Evolutionary conservation across 2,329 filamentous ascomycete genomes (phyloP).

Genomic region (Cytospora leucostoma): DNA sequence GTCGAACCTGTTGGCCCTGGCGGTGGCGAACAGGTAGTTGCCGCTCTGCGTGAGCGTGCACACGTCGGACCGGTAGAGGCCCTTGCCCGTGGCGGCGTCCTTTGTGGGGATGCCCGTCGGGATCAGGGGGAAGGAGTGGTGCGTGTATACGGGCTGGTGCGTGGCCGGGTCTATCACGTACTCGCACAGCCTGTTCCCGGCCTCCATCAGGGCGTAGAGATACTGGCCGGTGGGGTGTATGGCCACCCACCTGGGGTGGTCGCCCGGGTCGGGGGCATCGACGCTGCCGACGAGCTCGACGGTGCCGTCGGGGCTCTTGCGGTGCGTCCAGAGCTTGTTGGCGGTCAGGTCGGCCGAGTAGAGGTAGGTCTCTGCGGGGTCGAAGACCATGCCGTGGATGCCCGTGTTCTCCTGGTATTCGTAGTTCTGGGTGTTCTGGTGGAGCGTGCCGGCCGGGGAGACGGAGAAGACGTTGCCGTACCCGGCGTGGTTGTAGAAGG

Average conservation of each 20-base stretch:
- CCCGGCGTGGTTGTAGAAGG: conserved; percentile 84
- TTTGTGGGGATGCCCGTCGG: conserved; percentile 65
- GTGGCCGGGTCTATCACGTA: conserved; percentile 77
- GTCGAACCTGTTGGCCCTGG: conserved; percentile 74
- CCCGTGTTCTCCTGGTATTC: conserved; percentile 69
- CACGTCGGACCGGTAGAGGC: conserved; percentile 85
- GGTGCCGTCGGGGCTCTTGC: conserved; percentile 54
- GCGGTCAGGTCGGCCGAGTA: conserved; percentile 78
- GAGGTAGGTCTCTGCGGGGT: conserved; percentile 70
- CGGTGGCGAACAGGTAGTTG: conserved; percentile 79
- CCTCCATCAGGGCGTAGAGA: conserved; percentile 86
- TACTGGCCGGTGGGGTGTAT: conserved; percentile 77
- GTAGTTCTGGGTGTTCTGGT: conserved; percentile 70
- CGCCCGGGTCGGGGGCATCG: conserved; percentile 67
- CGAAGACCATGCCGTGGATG: conserved; percentile 82
- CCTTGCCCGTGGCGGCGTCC: conserved; percentile 42
- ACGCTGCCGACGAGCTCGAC: conserved; percentile 68
- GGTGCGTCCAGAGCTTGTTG: conserved; percentile 84
- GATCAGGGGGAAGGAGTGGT: conserved; percentile 75
- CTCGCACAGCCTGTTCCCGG: conserved; percentile 80
- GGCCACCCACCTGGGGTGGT: conserved; percentile 88
- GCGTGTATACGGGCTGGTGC: conserved; percentile 76
- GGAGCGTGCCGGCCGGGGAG: conserved; percentile 57
- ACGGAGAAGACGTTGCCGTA: conserved; percentile 77
- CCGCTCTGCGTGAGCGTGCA: conserved; percentile 70